phyloP scores from a whole-genome alignment of 208 protist genomes.

The Balamuthia mandrillaris region DNA sequence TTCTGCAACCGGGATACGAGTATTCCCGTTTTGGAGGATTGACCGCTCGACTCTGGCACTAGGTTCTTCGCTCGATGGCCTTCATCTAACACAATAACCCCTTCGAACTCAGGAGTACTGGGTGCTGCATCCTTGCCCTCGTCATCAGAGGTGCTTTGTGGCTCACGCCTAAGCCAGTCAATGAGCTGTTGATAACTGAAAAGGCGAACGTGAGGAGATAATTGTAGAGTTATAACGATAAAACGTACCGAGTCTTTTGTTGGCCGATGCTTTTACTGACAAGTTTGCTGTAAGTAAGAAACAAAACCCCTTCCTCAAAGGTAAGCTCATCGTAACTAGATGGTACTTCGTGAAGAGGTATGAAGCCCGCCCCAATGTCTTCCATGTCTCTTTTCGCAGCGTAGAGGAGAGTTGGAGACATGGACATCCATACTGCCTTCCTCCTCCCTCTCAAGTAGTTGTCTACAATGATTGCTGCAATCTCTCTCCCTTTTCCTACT shows the following conservation, averaged over 20 bases:
- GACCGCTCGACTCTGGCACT: neutral
- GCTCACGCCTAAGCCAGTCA: too few relatives aligned
- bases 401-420: neutral
- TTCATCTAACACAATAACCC: conserved; percentile 35
- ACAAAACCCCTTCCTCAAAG: conserved; percentile 21
- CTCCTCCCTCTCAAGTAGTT: conserved; percentile 27
- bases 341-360: neutral
- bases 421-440: conserved; percentile 45
- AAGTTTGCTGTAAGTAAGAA: conserved; percentile 30
- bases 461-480: conserved; percentile 40
- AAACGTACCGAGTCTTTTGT: too few relatives aligned
- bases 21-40: neutral
- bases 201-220: too few relatives aligned
- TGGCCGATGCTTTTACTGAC: neutral
- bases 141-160: too few relatives aligned
- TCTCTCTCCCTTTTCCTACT: conserved; percentile 55
- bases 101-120: too few relatives aligned
- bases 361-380: neutral
- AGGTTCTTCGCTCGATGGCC: conserved; percentile 37
- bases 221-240: too few relatives aligned
- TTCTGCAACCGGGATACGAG: neutral
- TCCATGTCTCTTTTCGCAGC: neutral
- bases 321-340: neutral
- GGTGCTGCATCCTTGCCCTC: too few relatives aligned
- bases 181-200: too few relatives aligned